Evolutionary conservation across 345 rosid genomes (phyloP), one percentile per base, ranked within the genome.

Genomic region (Dipteronia dyeriana): DNA sequence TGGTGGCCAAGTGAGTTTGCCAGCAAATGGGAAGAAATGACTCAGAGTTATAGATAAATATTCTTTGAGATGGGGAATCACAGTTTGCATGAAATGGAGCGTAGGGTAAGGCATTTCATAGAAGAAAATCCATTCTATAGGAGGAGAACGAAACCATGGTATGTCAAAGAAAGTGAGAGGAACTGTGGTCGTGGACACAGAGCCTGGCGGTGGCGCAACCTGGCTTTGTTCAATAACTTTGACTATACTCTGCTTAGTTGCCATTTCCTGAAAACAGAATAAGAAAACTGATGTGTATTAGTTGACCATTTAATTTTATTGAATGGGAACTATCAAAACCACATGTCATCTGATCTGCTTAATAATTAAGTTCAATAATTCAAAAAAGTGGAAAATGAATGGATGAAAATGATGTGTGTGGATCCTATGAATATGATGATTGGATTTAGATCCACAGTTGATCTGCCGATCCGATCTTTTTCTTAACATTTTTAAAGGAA

Each of bases 101-200:
- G 80, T 67, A 8, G 84, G 13, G 66, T 63, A 51, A 72, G 80
- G 80, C 20, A 68, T 39, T 4, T 81, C 62, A 25, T 75, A 84
- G 79, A 81, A 81, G 80, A 78, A 75, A 38, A 84, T 71, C 22
- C 80, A 76, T 57, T 81, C 78, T 63, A 68, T 22, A 19, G 86
- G 78, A 20, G 38, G 78, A 76, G 82, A 51, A 0, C 29, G 7
- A 70, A 70, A 79, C 71, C 62, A 85, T 0, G 77, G 69, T 4
- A 76, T 16, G 73, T 87, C 90, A 1, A 84, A 79, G 84, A 77
- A 82, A 10, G 86, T 75, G 57, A 90, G 85, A 56, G 92, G 87
- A 23, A 81, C 47, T 25, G 79, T 25, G 54, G 83, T 67, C 0
- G 83, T 26, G 8, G 90, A 79, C 25, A 84, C 83, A 0, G 81